phyloP scores from a whole-genome alignment of 306 rosid genomes.

The Cercis canadensis region DNA sequence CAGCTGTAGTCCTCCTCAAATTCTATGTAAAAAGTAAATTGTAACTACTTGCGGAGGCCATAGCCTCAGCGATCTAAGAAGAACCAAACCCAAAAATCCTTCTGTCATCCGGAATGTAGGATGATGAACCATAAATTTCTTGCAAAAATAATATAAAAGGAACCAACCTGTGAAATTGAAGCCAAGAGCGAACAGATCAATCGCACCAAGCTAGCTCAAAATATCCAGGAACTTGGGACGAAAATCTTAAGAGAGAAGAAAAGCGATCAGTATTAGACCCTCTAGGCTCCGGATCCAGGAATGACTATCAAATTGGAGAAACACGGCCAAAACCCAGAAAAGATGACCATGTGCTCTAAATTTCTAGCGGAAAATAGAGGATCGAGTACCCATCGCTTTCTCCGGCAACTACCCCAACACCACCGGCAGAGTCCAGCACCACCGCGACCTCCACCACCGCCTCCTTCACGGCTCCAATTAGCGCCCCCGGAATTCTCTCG shows the following conservation, averaged over 20 bases:
- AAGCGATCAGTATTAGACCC: constrained; percentile 27
- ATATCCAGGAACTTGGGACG: not conserved
- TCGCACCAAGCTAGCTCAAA: constrained; percentile 33
- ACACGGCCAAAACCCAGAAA: constrained; percentile 14
- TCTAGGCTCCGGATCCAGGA: constrained; percentile 47
- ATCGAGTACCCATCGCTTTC: constrained; percentile 16
- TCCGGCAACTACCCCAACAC: constrained; percentile 12
- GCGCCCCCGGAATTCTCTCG: constrained; percentile 17
- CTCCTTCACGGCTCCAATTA: constrained; percentile 2
- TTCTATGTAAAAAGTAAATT: not conserved
- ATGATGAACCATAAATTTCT: not conserved
- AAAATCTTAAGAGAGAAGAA: constrained; percentile 10
- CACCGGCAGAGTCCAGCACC: constrained; percentile 9
- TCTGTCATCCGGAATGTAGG: constrained; percentile 31
- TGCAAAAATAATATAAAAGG: not conserved
- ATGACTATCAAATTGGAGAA: constrained; percentile 41
- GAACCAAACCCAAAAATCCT: constrained; percentile 9
- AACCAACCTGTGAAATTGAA: constrained; percentile 46
- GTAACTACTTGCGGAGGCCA: not conserved
- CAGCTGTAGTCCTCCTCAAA: not conserved
- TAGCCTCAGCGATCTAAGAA: constrained; percentile 32
- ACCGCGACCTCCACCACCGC: constrained; percentile 35
- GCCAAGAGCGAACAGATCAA: constrained; percentile 35
- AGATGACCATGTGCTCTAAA: constrained; percentile 28
- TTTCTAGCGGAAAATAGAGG: not conserved